These are phyloP conservation scores for Pseudoscleropodium purum DNA, from an alignment of 225 moss, liverwort and hornwort species.

Conservation along the genomic window DNA sequence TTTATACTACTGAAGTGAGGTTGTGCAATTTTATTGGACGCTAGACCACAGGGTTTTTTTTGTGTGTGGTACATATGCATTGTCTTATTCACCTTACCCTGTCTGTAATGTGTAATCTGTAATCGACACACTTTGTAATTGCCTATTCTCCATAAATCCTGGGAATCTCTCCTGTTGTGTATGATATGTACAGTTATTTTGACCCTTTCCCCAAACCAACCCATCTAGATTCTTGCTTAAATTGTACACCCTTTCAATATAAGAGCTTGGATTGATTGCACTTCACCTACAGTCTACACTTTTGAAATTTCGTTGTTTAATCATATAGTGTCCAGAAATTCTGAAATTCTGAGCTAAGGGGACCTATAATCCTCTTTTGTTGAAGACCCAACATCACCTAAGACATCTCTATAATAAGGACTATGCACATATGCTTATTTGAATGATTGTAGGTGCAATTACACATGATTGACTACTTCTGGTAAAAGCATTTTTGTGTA, in stretches of 20 bases:
- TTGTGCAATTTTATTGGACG: not conserved
- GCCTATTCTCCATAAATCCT: not conserved
- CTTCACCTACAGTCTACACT: not conserved
- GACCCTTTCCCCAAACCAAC: not conserved
- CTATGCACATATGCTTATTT: not conserved
- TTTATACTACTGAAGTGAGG: not conserved
- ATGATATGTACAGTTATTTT: not conserved
- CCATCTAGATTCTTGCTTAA: not conserved
- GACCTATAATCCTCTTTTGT: not conserved
- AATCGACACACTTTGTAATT: not conserved
- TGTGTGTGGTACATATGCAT: not conserved
- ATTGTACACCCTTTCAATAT: not conserved
- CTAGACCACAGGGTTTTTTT: not conserved
- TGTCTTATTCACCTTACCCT: not conserved
- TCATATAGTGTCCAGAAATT: not conserved
- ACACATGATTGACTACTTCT: not conserved
- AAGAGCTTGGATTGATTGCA: not conserved
- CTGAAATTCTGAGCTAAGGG: not conserved
- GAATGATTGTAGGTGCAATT: not conserved
- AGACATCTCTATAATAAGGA: not conserved
- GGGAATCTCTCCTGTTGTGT: not conserved
- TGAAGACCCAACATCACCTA: not conserved
- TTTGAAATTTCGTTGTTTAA: not conserved
- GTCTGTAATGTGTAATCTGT: no score
- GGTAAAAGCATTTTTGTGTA: not conserved